Conservation (phyloP, 2,329 filamentous ascomycete species). For the Fusarium sp. region DNA sequence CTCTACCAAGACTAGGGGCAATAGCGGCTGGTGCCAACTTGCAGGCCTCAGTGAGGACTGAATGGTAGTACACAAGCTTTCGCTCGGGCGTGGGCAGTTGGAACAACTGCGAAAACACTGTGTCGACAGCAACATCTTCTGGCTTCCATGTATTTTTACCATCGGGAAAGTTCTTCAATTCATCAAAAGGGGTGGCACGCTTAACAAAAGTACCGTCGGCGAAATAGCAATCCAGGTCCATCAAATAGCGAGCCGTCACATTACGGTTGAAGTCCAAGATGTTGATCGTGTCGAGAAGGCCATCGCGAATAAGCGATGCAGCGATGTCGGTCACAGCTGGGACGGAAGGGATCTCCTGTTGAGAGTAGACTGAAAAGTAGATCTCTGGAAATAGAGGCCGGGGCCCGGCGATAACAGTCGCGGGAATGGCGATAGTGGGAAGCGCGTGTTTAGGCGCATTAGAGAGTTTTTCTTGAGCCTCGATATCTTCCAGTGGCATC, state of each 20-base stretch:
- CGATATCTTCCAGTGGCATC: constrained; percentile 67
- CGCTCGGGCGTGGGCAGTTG: constrained; percentile 87
- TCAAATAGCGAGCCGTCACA: constrained; percentile 84
- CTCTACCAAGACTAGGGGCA: constrained; percentile 89
- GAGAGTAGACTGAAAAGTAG: constrained; percentile 89
- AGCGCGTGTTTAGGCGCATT: constrained; percentile 77
- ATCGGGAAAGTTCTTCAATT: constrained; percentile 73
- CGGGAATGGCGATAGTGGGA: constrained; percentile 78
- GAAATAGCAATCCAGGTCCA: constrained; percentile 96
- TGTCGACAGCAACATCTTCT: constrained; percentile 96
- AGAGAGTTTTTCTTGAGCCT: constrained; percentile 66
- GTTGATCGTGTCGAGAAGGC: constrained; percentile 91
- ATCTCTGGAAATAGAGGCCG: constrained; percentile 88
- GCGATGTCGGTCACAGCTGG: constrained; percentile 79
- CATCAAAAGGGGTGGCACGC: constrained; percentile 90
- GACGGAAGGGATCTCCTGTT: constrained; percentile 89
- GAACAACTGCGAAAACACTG: constrained; percentile 94
- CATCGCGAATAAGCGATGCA: constrained; percentile 84
- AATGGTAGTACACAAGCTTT: constrained; percentile 96
- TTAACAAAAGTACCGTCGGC: constrained; percentile 89
- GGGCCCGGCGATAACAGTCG: constrained; percentile 76
- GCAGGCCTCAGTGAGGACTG: constrained; percentile 92
- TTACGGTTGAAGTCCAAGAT: constrained; percentile 92
- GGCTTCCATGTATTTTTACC: constrained; percentile 89
- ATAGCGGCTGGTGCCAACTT: constrained; percentile 97